A percentile compares a stretch with the other conserved stretches of the same genome.
Evolutionary conservation across 75 land plant genomes (phyloP).

Genomic region (Picea glauca): DNA sequence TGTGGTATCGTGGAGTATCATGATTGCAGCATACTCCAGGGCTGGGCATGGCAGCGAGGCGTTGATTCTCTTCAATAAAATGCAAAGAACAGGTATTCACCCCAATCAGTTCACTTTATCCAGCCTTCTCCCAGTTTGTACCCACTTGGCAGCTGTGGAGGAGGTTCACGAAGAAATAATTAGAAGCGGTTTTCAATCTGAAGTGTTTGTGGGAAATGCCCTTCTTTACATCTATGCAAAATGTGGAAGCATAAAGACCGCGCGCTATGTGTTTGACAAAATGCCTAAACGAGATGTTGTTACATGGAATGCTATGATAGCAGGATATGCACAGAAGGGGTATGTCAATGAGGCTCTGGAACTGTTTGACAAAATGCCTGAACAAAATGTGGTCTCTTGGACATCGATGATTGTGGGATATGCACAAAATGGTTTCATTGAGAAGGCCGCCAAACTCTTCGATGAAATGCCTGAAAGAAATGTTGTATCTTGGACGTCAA

Average conservation of each 20-base stretch:
- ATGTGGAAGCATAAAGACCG: not conserved
- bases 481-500: too few relatives aligned
- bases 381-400: too few relatives aligned
- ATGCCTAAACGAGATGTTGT: conserved; percentile 34
- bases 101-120: conserved; percentile 5
- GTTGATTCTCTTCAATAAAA: not conserved
- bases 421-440: too few relatives aligned
- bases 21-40: not conserved
- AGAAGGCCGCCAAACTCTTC: too few relatives aligned
- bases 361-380: conserved; percentile 1
- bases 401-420: too few relatives aligned
- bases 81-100: not conserved
- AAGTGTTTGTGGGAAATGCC: not conserved
- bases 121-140: conserved; percentile 5
- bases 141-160: not conserved
- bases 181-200: conserved; percentile 1
- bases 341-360: conserved; percentile 11
- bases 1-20: conserved; percentile 13
- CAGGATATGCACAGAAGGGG: conserved; percentile 36
- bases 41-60: conserved; percentile 1
- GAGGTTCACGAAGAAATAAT: conserved; percentile 5
- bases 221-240: conserved; percentile 13
- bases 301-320: conserved; percentile 61
- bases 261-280: conserved; percentile 33
- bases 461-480: too few relatives aligned